A percentile compares a stretch with the other conserved stretches of the same genome.
phyloP scores from a whole-genome alignment of 2,329 filamentous ascomycete species.

The Fusarium pininemorale region DNA sequence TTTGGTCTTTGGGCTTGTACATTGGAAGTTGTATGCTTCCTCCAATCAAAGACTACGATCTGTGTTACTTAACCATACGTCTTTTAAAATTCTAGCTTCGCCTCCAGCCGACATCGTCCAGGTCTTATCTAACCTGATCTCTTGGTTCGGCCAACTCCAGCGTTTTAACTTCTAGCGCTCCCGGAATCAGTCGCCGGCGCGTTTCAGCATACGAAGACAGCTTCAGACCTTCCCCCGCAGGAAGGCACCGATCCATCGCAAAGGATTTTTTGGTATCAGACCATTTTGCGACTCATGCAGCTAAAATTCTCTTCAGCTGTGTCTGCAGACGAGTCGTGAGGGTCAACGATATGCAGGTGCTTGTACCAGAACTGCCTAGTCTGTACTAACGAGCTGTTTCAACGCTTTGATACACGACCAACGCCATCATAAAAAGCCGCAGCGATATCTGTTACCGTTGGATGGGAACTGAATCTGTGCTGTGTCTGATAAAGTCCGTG shows the following conservation, averaged over 20 bases:
- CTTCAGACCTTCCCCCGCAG: neutral
- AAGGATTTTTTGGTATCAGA: neutral
- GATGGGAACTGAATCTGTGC: neutral
- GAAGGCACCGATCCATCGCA: neutral
- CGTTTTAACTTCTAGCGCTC: constrained; percentile 19
- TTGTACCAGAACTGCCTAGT: neutral
- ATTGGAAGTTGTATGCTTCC: neutral
- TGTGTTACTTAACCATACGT: neutral
- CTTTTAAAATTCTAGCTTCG: neutral
- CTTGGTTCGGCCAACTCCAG: neutral
- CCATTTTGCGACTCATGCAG: constrained; percentile 15
- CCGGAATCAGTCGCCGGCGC: neutral
- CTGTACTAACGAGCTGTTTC: neutral
- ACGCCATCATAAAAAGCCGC: neutral
- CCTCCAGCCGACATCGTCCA: neutral
- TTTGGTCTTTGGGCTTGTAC: no score
- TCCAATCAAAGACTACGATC: neutral
- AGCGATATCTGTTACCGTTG: neutral
- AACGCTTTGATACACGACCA: constrained; percentile 7
- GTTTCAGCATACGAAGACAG: constrained; percentile 10
- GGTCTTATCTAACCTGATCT: neutral
- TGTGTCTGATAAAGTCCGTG: constrained; percentile 15
- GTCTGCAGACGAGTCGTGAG: constrained; percentile 9
- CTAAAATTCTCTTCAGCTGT: constrained; percentile 8
- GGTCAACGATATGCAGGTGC: neutral